Evolutionary conservation across 2,329 filamentous ascomycete species (phyloP).

Genomic region (Sarocladium strictum): DNA sequence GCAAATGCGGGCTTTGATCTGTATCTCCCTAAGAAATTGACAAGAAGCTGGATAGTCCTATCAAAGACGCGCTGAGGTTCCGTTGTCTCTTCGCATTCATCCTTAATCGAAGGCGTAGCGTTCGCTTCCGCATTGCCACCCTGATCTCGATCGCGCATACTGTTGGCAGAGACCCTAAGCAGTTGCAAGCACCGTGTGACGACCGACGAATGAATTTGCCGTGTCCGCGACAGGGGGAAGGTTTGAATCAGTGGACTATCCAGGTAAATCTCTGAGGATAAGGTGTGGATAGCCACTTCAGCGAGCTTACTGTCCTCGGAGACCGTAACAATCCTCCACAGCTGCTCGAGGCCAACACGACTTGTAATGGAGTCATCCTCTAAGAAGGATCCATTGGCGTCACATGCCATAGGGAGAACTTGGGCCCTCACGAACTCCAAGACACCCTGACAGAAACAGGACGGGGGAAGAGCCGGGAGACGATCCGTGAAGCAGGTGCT

Average conservation of each 20-base stretch:
- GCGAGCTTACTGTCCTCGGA: constrained; percentile 62
- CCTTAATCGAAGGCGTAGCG: background rate
- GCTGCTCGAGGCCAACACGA: constrained; percentile 55
- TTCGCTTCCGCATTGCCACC: background rate
- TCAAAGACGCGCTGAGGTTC: constrained; percentile 51
- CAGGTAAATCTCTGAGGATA: constrained; percentile 68
- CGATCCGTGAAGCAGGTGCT: constrained; percentile 47
- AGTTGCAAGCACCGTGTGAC: constrained; percentile 69
- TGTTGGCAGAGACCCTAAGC: constrained; percentile 54
- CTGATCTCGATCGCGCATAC: background rate
- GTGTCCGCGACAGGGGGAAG: constrained; percentile 43
- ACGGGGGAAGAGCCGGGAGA: constrained; percentile 49
- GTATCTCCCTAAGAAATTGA: constrained; percentile 60
- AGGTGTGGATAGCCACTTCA: constrained; percentile 58
- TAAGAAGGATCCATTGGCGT: constrained; percentile 37
- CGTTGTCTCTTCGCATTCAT: constrained; percentile 28
- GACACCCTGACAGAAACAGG: constrained; percentile 54
- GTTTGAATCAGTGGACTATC: constrained; percentile 44
- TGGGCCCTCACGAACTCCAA: constrained; percentile 56
- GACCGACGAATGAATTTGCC: constrained; percentile 60
- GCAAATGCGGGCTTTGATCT: constrained; percentile 55
- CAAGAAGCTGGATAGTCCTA: constrained; percentile 62
- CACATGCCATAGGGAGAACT: constrained; percentile 41
- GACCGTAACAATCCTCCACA: constrained; percentile 79
- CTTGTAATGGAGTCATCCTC: constrained; percentile 44